These are phyloP conservation scores for Salix brachista DNA, from an alignment of 345 rosid species.

Conservation along the genomic window DNA sequence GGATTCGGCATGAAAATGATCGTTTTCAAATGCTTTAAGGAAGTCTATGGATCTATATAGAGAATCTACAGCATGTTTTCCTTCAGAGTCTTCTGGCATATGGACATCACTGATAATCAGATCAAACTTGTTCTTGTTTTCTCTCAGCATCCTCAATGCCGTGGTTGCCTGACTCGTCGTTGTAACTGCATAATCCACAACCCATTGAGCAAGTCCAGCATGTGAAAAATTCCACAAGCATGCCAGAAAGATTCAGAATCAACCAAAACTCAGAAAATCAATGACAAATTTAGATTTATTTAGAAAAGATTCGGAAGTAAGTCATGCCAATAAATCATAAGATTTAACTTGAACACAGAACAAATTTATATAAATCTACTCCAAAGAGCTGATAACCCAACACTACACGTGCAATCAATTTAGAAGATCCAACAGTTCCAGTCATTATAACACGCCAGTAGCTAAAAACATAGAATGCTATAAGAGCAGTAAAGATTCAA, in stretches of 20 bases:
- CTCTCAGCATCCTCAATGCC: constrained; percentile 64
- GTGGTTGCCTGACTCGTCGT: constrained; percentile 50
- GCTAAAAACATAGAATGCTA: not conserved
- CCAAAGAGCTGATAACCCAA: not conserved
- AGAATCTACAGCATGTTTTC: not conserved
- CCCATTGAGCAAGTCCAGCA: constrained; percentile 3
- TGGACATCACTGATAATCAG: constrained; percentile 74
- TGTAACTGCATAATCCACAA: constrained; percentile 51
- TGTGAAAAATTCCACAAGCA: constrained; percentile 5
- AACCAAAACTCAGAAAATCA: not conserved
- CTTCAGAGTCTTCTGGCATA: constrained; percentile 46
- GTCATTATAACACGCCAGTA: not conserved
- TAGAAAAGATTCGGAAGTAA: not conserved
- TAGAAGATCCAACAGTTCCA: constrained; percentile 9
- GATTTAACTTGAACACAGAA: not conserved
- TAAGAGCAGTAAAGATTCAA: constrained; percentile 3
- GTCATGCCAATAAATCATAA: constrained; percentile 2
- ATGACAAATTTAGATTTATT: not conserved
- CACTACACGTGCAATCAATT: not conserved
- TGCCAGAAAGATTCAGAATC: not conserved
- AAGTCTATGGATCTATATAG: not conserved
- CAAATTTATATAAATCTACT: not conserved
- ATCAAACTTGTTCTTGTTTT: constrained; percentile 65
- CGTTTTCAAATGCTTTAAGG: not conserved
- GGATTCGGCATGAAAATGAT: not conserved